Conservation (phyloP, 345 rosid genomes). For the Melaleuca quinquenervia region DNA sequence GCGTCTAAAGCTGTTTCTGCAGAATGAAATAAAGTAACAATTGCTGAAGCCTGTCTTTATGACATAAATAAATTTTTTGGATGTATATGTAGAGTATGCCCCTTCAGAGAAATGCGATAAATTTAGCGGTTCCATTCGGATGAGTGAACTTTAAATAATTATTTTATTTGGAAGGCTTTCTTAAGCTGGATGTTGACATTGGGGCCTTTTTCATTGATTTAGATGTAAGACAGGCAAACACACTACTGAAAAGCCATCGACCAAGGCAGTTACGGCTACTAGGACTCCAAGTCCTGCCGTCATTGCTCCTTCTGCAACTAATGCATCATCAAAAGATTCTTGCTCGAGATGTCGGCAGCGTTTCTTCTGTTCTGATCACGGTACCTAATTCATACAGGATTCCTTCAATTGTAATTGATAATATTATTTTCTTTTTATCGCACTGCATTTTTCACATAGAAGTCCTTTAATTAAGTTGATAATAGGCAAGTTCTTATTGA, state of each 20-base stretch:
- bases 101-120: background rate
- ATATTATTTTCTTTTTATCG: background rate
- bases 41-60: background rate
- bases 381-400: constrained; percentile 12
- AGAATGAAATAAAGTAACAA: background rate
- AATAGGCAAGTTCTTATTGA: background rate
- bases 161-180: background rate
- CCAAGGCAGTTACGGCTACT: constrained; percentile 28
- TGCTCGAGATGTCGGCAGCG: constrained; percentile 90
- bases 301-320: constrained; percentile 18
- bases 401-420: background rate
- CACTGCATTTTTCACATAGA: background rate
- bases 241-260: constrained; percentile 78
- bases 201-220: constrained; percentile 16
- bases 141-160: background rate
- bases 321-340: constrained; percentile 39
- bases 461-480: background rate
- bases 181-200: background rate
- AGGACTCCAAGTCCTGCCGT: constrained; percentile 21
- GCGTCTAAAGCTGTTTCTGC: background rate
- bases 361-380: constrained; percentile 96
- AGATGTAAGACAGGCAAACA: constrained; percentile 95
- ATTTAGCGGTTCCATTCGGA: background rate
- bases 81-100: background rate
- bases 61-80: background rate